A percentile compares a stretch with the other conserved stretches of the same genome.
phyloP scores from a whole-genome alignment of 83 land plant genomes.

The Thuja plicata region DNA sequence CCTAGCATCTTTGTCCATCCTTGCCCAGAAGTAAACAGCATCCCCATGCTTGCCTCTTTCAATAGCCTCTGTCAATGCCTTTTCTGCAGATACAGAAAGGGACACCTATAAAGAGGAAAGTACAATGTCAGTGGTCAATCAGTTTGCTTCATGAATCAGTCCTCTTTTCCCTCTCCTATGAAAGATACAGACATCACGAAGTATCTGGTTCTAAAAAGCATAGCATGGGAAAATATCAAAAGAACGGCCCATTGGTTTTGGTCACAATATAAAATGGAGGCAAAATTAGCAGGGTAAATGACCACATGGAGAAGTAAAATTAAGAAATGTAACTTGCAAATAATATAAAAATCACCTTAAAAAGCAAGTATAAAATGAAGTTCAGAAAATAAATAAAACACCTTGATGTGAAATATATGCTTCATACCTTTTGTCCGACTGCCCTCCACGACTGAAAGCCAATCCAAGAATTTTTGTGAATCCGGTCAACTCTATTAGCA shows the following conservation, averaged over 20 bases:
- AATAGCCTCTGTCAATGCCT: conserved; percentile 47
- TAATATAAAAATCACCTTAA: not conserved
- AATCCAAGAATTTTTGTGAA: conserved; percentile 88
- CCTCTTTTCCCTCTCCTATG: not conserved
- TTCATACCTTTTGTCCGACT: conserved; percentile 71
- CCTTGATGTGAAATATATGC: not conserved
- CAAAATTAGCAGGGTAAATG: not conserved
- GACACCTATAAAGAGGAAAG: conserved; percentile 48
- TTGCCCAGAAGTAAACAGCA: conserved; percentile 91
- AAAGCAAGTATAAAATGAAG: not conserved
- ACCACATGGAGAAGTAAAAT: not conserved
- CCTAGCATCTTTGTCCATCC: conserved; percentile 46
- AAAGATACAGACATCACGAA: not conserved
- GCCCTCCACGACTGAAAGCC: conserved; percentile 97
- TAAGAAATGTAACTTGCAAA: not conserved
- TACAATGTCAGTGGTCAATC: not conserved
- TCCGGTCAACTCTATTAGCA: conserved; percentile 66
- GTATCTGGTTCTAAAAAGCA: not conserved
- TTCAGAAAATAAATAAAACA: not conserved
- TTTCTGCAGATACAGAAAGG: conserved; percentile 73
- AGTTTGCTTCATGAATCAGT: not conserved
- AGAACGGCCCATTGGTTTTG: not conserved
- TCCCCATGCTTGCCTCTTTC: conserved; percentile 68
- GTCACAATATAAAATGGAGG: not conserved
- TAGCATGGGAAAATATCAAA: not conserved